Conservation (phyloP, 2,329 filamentous ascomycete genomes). For the Phyllosticta paracitricarpa region DNA sequence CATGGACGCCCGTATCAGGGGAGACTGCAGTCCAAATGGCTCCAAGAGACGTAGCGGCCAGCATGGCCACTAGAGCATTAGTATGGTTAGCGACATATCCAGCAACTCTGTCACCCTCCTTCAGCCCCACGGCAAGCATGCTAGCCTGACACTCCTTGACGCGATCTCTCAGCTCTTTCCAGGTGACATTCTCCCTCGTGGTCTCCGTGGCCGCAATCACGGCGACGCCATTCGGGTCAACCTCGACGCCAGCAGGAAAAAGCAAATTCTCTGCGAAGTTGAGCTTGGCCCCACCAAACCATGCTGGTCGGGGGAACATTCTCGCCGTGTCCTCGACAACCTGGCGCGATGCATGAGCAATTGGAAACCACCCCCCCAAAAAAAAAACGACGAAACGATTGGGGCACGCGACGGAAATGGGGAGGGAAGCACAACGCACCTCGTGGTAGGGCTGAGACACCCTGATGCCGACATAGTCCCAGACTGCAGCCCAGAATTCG, state of each 20-base stretch:
- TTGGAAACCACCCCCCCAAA: not conserved
- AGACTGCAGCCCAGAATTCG: constrained; percentile 75
- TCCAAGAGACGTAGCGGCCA: constrained; percentile 71
- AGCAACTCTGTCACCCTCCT: constrained; percentile 51
- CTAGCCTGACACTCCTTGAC: constrained; percentile 65
- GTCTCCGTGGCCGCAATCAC: constrained; percentile 76
- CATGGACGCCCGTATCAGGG: constrained; percentile 84
- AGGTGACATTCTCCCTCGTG: constrained; percentile 55
- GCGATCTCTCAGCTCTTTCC: constrained; percentile 68
- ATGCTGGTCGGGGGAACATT: constrained; percentile 80
- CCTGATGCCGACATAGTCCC: constrained; percentile 70
- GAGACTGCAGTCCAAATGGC: constrained; percentile 90
- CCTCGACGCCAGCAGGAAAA: constrained; percentile 50
- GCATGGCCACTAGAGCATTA: constrained; percentile 78
- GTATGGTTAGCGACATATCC: constrained; percentile 83
- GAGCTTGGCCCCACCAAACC: constrained; percentile 68
- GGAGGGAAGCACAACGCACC: constrained; percentile 34
- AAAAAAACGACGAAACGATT: not conserved
- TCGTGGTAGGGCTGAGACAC: constrained; percentile 53
- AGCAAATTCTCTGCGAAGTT: constrained; percentile 96
- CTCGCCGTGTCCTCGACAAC: constrained; percentile 56
- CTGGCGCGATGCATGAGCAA: constrained; percentile 30
- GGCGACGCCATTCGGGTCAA: constrained; percentile 53
- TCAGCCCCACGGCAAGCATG: constrained; percentile 56
- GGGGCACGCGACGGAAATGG: not conserved